phyloP scores from a whole-genome alignment of 805 yeast genomes.

The Nakazawaea ernobii region DNA sequence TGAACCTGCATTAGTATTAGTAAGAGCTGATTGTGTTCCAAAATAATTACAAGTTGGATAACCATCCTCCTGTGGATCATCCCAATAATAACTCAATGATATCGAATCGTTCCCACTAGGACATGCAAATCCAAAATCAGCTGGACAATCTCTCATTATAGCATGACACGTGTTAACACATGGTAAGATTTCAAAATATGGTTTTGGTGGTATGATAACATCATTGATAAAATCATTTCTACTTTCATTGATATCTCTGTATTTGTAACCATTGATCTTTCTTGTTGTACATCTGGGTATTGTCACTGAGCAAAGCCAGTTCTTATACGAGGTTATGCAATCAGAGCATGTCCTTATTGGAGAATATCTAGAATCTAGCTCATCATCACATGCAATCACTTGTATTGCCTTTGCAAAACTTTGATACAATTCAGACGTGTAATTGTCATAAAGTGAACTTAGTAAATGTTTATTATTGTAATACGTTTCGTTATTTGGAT shows the following conservation, averaged over 20 bases:
- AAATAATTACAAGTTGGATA: slow-evolving; percentile 35
- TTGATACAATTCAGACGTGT: slow-evolving; percentile 48
- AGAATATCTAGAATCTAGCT: slow-evolving; percentile 61
- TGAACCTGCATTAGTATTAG: neutral
- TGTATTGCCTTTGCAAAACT: slow-evolving; percentile 76
- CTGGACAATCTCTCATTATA: slow-evolving; percentile 80
- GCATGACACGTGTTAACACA: slow-evolving; percentile 77
- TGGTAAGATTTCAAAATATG: slow-evolving; percentile 79
- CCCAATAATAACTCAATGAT: slow-evolving; percentile 39
- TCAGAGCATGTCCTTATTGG: slow-evolving; percentile 69
- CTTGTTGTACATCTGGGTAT: slow-evolving; percentile 79
- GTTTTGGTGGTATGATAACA: slow-evolving; percentile 44
- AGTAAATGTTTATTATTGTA: slow-evolving; percentile 28
- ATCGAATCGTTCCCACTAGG: slow-evolving; percentile 42
- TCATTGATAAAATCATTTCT: slow-evolving; percentile 56
- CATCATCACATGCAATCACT: slow-evolving; percentile 70
- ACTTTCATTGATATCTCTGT: slow-evolving; percentile 43
- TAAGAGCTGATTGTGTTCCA: slow-evolving; percentile 3
- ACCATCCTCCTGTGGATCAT: slow-evolving; percentile 14
- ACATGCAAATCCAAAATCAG: slow-evolving; percentile 68
- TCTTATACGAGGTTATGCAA: slow-evolving; percentile 64
- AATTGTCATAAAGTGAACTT: slow-evolving; percentile 51
- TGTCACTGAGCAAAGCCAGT: slow-evolving; percentile 86
- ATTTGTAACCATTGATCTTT: slow-evolving; percentile 35
- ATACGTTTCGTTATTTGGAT: slow-evolving; percentile 14